Conservation (phyloP, 208 protist genomes). For the Acanthamoeba royreba region DNA sequence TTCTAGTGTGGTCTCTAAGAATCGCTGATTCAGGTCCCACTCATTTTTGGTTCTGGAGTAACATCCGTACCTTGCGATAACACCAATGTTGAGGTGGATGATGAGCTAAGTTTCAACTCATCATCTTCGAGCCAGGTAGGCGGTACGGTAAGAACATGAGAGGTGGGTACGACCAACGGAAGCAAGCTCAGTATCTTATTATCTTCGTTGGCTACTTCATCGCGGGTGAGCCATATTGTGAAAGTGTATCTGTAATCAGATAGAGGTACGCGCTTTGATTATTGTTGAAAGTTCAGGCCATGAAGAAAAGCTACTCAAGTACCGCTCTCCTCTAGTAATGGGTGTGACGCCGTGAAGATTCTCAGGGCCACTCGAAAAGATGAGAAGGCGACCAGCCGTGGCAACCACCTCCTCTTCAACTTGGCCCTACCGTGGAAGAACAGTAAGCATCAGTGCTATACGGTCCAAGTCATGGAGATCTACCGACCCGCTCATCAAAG, state of each 20-base stretch:
- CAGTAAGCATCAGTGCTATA: neutral
- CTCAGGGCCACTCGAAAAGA: neutral
- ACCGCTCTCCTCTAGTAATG: neutral
- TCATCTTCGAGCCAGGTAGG: neutral
- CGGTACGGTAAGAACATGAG: neutral
- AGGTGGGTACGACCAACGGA: neutral
- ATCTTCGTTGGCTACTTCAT: neutral
- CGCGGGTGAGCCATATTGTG: conserved; percentile 30
- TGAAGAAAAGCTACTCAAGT: neutral
- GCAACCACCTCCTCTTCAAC: neutral
- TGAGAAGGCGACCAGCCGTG: neutral
- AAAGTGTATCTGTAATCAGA: neutral
- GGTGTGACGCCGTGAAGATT: neutral
- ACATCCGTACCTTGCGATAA: too few species aligned
- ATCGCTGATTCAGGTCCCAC: neutral
- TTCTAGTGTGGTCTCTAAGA: neutral
- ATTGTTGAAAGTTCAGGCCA: neutral
- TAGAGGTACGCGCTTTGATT: neutral
- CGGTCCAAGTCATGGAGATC: neutral
- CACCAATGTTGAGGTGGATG: too few species aligned
- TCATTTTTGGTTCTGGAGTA: neutral
- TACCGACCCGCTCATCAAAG: neutral
- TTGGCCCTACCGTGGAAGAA: neutral
- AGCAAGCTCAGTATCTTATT: neutral
- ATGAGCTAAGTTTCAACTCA: too few species aligned